Conservation (phyloP, 2,329 filamentous ascomycete genomes). For the Aspergillus jensenii region DNA sequence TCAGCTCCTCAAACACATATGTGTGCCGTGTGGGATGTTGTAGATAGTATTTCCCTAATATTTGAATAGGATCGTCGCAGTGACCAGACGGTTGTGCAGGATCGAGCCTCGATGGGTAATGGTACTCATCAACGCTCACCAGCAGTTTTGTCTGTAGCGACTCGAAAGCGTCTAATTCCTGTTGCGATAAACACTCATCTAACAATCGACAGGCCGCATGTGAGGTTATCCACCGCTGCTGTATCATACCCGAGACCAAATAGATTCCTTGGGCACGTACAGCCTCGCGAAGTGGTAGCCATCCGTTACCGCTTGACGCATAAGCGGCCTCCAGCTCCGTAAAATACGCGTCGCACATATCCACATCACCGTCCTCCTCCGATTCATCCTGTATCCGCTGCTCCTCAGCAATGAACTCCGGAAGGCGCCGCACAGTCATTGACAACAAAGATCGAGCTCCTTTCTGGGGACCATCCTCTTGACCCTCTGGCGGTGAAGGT, state of each 20-base stretch:
- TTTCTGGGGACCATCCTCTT: neutral
- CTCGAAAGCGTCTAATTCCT: slow-evolving; percentile 39
- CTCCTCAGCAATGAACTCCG: slow-evolving; percentile 40
- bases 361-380: slow-evolving; percentile 33
- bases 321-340: slow-evolving; percentile 43
- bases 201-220: slow-evolving; percentile 33
- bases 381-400: slow-evolving; percentile 34
- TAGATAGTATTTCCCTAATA: slow-evolving; percentile 33
- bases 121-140: slow-evolving; percentile 26
- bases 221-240: slow-evolving; percentile 35
- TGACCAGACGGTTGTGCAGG: slow-evolving; percentile 15
- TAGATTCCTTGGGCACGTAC: slow-evolving; percentile 42
- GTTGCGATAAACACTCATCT: slow-evolving; percentile 30
- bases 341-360: slow-evolving; percentile 44
- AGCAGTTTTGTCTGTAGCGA: slow-evolving; percentile 34
- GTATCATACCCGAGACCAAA: slow-evolving; percentile 38
- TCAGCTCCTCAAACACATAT: slow-evolving; percentile 36
- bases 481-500: slow-evolving; percentile 2
- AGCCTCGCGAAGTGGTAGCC: slow-evolving; percentile 42
- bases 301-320: slow-evolving; percentile 34
- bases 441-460: slow-evolving; percentile 40
- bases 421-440: slow-evolving; percentile 36
- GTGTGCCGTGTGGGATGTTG: slow-evolving; percentile 19
- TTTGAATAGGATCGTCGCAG: slow-evolving; percentile 29
- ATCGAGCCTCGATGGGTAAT: slow-evolving; percentile 29